phyloP scores from a whole-genome alignment of 2,329 filamentous ascomycete genomes.

The Tricladium varicosporioides region DNA sequence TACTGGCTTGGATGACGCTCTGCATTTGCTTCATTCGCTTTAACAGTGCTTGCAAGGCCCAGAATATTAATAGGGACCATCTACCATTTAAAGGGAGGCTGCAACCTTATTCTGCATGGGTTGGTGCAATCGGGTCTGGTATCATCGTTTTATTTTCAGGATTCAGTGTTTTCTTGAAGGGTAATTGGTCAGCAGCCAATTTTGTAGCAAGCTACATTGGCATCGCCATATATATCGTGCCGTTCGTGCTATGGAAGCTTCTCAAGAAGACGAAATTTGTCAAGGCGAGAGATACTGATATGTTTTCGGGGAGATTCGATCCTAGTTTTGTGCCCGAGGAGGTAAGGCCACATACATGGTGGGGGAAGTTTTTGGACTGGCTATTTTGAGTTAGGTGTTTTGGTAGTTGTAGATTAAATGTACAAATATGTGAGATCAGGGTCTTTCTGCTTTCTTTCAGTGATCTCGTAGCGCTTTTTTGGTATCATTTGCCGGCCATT shows the following conservation, averaged over 20 bases:
- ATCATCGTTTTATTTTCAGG: slow-evolving; percentile 55
- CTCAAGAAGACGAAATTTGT: slow-evolving; percentile 11
- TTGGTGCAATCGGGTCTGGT: slow-evolving; percentile 36
- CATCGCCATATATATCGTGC: slow-evolving; percentile 48
- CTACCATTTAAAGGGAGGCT: slow-evolving; percentile 37
- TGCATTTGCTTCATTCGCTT: slow-evolving; percentile 3
- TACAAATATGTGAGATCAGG: no score
- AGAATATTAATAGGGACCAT: slow-evolving; percentile 45
- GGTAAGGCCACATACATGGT: slow-evolving; percentile 6
- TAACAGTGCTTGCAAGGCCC: slow-evolving; percentile 42
- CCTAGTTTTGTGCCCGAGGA: not conserved
- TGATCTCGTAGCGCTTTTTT: no score
- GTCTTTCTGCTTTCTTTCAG: no score
- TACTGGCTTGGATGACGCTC: slow-evolving; percentile 4
- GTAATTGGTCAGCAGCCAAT: slow-evolving; percentile 39
- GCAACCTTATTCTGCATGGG: slow-evolving; percentile 50
- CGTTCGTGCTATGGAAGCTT: slow-evolving; percentile 43
- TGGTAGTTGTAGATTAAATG: no score
- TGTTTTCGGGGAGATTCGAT: slow-evolving; percentile 14
- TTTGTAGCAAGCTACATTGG: slow-evolving; percentile 56
- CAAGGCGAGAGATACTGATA: slow-evolving; percentile 4
- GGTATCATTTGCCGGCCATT: no score
- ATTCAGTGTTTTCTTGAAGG: slow-evolving; percentile 54
- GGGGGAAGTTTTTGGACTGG: slow-evolving; percentile 15
- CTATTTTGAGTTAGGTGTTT: not conserved